phyloP scores from a whole-genome alignment of 1,139 yeast species.

The Suhomyces chickasaworum region DNA sequence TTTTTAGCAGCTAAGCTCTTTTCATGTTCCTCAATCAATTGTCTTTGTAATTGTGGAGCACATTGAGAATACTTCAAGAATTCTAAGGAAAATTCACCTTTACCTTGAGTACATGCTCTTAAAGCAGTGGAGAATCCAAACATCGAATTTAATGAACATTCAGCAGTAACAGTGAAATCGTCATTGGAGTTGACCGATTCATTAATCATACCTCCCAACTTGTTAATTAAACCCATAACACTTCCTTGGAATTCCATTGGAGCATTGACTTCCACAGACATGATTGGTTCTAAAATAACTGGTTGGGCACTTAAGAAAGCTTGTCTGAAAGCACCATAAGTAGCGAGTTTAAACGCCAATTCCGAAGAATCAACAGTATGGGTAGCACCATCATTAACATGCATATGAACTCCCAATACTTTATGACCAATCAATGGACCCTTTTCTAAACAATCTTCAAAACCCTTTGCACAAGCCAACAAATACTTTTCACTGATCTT shows the following conservation, averaged over 20 bases:
- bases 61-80: constrained; percentile 92
- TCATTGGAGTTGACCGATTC: constrained; percentile 95
- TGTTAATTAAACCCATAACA: constrained; percentile 88
- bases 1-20: constrained; percentile 25
- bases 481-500: constrained; percentile 93
- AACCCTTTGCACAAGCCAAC: constrained; percentile 93
- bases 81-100: constrained; percentile 96
- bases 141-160: constrained; percentile 92
- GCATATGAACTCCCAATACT: constrained; percentile 91
- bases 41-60: constrained; percentile 85
- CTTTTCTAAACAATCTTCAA: constrained; percentile 91
- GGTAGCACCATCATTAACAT: constrained; percentile 94
- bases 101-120: constrained; percentile 98
- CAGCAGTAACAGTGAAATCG: constrained; percentile 91
- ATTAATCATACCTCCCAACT: constrained; percentile 86
- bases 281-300: constrained; percentile 90
- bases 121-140: constrained; percentile 95
- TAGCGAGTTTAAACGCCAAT: constrained; percentile 90
- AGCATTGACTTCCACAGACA: constrained; percentile 90
- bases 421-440: constrained; percentile 96
- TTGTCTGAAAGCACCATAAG: constrained; percentile 88
- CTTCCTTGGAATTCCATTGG: constrained; percentile 96
- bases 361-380: constrained; percentile 98
- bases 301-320: constrained; percentile 86
- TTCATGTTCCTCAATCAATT: constrained; percentile 82